A percentile compares a stretch with the other conserved stretches of the same genome.
Evolutionary conservation across 2,329 filamentous ascomycete species (phyloP).

Genomic region (Aureobasidium sp.): DNA sequence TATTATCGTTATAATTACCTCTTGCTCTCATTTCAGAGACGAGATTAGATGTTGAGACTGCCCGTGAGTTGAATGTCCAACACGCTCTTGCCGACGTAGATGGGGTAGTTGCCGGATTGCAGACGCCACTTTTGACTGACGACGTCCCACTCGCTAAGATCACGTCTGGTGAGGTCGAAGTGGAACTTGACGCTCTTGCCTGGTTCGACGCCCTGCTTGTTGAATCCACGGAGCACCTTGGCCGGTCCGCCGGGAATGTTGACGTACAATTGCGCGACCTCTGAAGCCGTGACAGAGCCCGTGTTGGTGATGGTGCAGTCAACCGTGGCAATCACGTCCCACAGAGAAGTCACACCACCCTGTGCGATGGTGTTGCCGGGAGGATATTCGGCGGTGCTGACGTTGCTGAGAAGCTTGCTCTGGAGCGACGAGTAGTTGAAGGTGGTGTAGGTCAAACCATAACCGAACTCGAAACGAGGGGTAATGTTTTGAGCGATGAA

Average conservation of each 20-base stretch:
- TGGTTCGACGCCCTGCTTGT: constrained; percentile 27
- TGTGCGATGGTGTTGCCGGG: constrained; percentile 18
- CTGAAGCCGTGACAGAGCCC: constrained; percentile 42
- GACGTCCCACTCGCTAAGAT: constrained; percentile 46
- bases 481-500: constrained; percentile 28
- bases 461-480: constrained; percentile 32
- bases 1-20: neutral
- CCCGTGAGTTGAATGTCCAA: constrained; percentile 27
- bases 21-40: neutral
- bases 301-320: constrained; percentile 46
- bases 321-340: constrained; percentile 44
- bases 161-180: constrained; percentile 36
- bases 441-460: constrained; percentile 32
- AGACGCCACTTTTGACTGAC: constrained; percentile 45
- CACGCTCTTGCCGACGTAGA: constrained; percentile 41
- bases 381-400: constrained; percentile 19
- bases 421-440: constrained; percentile 30
- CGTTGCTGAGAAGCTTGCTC: constrained; percentile 24
- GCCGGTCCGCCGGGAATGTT: constrained; percentile 24
- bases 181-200: constrained; percentile 28
- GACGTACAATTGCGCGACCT: constrained; percentile 46
- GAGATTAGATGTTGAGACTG: constrained; percentile 16
- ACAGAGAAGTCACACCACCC: constrained; percentile 34
- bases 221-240: constrained; percentile 28
- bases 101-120: constrained; percentile 36